Evolutionary conservation across 768 basidiomycete species (phyloP), one percentile per base, ranked within the genome.

Genomic region (Collybia sp.): DNA sequence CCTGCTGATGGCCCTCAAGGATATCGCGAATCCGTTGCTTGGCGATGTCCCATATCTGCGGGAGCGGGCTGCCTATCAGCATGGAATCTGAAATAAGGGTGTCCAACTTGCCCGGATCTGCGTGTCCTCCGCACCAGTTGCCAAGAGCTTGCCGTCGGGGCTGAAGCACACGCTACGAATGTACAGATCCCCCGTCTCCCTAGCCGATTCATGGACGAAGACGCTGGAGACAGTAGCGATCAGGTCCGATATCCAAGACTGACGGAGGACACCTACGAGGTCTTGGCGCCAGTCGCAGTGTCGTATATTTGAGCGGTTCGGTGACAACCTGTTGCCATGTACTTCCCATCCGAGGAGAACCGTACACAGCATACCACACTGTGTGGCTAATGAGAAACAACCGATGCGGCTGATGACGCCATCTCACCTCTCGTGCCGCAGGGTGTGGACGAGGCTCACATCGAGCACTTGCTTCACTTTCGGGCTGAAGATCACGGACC

Each of bases 301-400:
- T 97, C 93, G 60, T 89, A 98, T 48, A 99, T 93, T 63, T 96
- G 95, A n/a, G 93, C 93, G 0, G 89, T 90, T 35, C 91, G 77
- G 67, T 98, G 97, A 68, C 94, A 98, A 12, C 94, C 95, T 10
- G 94, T 96, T 20, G 94, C 95, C 37, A 98, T 76, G 56, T 74
- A 89, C 62, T 88, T 91, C 13, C 95, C 95, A 59, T 98, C 93
- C 17, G 85, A 81, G 12, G 93, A 95, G 66, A 98, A 96, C 46
- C 87, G 80, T 6, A 97, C 93, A 60, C 93, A 97, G 63, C 95
- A 98, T 2, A 78, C 76, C 9, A 76, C 74, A 54, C 76, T 76
- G 45, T n/a, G 0, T 31, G 15, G 19, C 13, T 15, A 15, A 30
- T 13, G 38, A 19, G 35, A 12, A 42, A 25, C 25, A 43, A 25